Evolutionary conservation across 208 protist species (phyloP).

Genomic region (Endotrypanum monterogeii): DNA sequence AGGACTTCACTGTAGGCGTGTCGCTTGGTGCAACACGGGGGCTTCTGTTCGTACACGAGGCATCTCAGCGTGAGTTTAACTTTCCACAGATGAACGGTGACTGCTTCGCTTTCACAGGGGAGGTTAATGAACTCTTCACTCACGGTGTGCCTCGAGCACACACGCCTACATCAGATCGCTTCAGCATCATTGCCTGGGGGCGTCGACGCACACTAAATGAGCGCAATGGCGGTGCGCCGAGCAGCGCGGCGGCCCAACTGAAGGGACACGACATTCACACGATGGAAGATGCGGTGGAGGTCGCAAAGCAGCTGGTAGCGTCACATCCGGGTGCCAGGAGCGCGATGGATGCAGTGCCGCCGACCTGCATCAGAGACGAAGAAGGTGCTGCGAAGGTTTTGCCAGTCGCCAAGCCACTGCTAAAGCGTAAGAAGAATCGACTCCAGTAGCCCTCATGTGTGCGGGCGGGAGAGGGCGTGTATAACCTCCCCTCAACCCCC

Average conservation of each 20-base stretch:
- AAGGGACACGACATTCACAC: slow-evolving; percentile 37
- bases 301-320: slow-evolving; percentile 66
- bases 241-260: slow-evolving; percentile 11
- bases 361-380: neutral
- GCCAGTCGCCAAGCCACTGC: slow-evolving; percentile 2
- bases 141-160: slow-evolving; percentile 89
- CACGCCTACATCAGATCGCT: slow-evolving; percentile 68
- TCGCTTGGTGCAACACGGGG: slow-evolving; percentile 84
- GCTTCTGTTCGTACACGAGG: slow-evolving; percentile 90
- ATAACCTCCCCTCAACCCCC: neutral
- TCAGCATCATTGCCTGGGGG: slow-evolving; percentile 93
- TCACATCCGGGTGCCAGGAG: slow-evolving; percentile 8
- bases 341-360: neutral
- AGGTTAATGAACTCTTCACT: slow-evolving; percentile 88
- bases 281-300: slow-evolving; percentile 69
- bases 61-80: slow-evolving; percentile 80
- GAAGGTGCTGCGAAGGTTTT: neutral
- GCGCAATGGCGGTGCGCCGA: slow-evolving; percentile 75
- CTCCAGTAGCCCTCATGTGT: slow-evolving; percentile 48
- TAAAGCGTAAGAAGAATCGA: slow-evolving; percentile 79
- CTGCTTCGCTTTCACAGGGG: slow-evolving; percentile 92
- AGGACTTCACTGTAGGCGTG: slow-evolving; percentile 93
- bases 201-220: slow-evolving; percentile 69
- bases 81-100: slow-evolving; percentile 93
- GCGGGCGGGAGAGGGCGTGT: neutral